Base-by-base conservation (phyloP, 2,329 filamentous ascomycete genomes). In the Fusarium nygamai region DNA sequence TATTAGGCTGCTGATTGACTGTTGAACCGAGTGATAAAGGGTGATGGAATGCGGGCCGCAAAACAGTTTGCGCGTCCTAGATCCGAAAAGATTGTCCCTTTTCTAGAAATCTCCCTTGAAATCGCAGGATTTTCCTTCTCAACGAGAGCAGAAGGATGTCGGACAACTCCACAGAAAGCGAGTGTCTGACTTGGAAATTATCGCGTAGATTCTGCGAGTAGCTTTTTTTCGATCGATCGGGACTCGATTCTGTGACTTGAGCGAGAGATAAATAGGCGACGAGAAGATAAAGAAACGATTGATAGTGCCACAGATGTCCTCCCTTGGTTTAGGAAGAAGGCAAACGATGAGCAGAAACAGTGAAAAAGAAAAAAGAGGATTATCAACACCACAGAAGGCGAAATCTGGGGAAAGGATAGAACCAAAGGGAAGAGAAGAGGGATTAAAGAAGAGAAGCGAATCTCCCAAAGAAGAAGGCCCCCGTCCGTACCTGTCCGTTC, bases 21-120 rank as follows among this genome's bases (percentile, higher is more conserved):
- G 60, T 66, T 38, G 39, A 39, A 51, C 29, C 31, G 29, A 29
- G 44, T 22, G 20, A 60, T 39, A 51, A 62, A 62, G 47, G 63
- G 41, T 64, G 54, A 60, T 76, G 68, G 69, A 77, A 76, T 75
- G 75, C 73, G 63, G 69, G 69, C 63, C 38, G 63, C 60, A 61
- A 53, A 59, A 51, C 48, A 64, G 61, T 75, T 75, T 75, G 72
- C 72, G 72, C 72, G 72, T 75, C 51, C 64, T 59, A 36, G 38
- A 66, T 47, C 36, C 44, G 36, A 29, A 17, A 19, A 31, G 43
- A 57, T 39, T 24, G 47, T 29, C 24, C 41, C 48, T 44, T 34
- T 62, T 36, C 27, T 33, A 31, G 39, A 29, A 36, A 65, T 31
- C 34, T 65, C 61, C 64, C 69, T 64, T 61, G 53, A 51, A 31